Base-by-base conservation (phyloP, 1,139 yeast genomes). In the Pichia sp. region DNA sequence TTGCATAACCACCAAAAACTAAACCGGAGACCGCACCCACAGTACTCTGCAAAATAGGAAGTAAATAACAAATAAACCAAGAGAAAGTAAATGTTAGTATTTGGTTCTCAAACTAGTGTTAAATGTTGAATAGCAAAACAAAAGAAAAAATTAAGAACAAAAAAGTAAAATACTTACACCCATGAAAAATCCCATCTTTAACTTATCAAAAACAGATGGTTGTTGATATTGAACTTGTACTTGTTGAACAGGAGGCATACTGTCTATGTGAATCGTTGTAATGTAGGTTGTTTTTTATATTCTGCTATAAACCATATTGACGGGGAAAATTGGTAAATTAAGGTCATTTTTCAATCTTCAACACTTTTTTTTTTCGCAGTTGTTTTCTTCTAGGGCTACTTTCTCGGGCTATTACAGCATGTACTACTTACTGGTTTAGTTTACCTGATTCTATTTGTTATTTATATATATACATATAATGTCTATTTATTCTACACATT, bases 181-280 rank as follows among this genome's bases (percentile, higher is more conserved):
- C 97, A 92, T 94, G 69, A 90, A 71, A 52, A 90, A 83, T 46
- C 98, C 98, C 97, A 92, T 94, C 69, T 92, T 92, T 76, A 92
- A 86, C 70, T 90, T 92, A 51, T 92, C 96, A 69, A 89, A 89
- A 67, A 84, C 81, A 41, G 96, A 83, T 48, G 94, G 95, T 62
- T 83, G 87, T 56, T 84, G 92, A 43, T 55, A 59, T 51, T 75
- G 82, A 41, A 77, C 80, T 61, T 80, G 84, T 53, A 76, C 75
- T 66, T 82, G 87, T 65, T 78, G 90, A 55, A 82, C 87, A 66
- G 95, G 95, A 56, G 95, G 95, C 95, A 85, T 85, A 9, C 12
- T 32, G n/a, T 23, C 6, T 22, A 16, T 16, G 16, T 16, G 16
- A 16, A 16, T 16, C 16, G 16, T 16, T 16, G 16, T 16, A 16